Percentiles rank a stretch among this genome's conserved stretches.
Conservation (phyloP, 2,329 filamentous ascomycete species). For the Beauveria varroae region DNA sequence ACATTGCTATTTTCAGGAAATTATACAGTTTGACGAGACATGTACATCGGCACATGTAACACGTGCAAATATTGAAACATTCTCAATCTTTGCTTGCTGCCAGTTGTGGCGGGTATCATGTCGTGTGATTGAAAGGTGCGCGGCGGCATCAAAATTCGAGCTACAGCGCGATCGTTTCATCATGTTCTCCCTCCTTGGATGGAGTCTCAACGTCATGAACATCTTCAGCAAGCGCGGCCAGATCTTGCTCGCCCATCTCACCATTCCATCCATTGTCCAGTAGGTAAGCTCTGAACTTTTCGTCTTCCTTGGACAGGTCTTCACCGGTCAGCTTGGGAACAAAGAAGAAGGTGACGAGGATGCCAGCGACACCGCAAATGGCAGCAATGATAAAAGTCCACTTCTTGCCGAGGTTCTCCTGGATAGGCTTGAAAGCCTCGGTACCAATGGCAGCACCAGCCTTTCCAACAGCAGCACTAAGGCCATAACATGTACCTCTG, state of each 20-base stretch:
- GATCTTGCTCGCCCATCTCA: conserved; percentile 29
- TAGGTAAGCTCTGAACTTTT: conserved; percentile 36
- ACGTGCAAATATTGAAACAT: not conserved
- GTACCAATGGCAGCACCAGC: conserved; percentile 44
- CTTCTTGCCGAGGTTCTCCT: conserved; percentile 35
- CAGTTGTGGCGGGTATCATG: not conserved
- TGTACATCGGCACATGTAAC: not conserved
- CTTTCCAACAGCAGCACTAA: conserved; percentile 45
- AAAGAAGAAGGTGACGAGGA: conserved; percentile 40
- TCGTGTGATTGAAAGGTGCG: not conserved
- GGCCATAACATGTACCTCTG: conserved; percentile 41
- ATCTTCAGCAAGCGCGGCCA: conserved; percentile 4
- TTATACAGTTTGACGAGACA: not conserved
- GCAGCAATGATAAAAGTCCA: conserved; percentile 47
- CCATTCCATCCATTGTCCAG: conserved; percentile 38
- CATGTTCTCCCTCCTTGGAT: not conserved
- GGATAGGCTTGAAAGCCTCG: conserved; percentile 41
- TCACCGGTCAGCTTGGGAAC: conserved; percentile 37
- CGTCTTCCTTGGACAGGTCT: conserved; percentile 35
- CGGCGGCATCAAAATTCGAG: not conserved
- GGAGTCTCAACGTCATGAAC: not conserved
- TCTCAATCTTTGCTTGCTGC: not conserved
- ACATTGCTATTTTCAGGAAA: not conserved
- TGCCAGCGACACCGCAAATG: conserved; percentile 39
- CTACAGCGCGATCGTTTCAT: not conserved